Conservation (phyloP, 495 filamentous ascomycete genomes). For the Cenococcum geophilum region DNA sequence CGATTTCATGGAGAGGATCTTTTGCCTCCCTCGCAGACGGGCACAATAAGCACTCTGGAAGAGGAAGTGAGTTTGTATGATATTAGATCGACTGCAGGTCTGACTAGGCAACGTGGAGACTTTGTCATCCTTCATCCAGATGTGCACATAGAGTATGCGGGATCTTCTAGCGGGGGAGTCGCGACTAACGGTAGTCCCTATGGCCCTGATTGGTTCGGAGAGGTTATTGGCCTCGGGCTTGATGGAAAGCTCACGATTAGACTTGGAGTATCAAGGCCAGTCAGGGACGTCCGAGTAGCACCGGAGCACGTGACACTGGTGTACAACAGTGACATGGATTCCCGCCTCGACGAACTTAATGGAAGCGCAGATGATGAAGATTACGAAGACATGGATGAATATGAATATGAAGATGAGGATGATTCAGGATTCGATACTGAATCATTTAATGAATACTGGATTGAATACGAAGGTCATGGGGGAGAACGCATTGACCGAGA, state of each 20-base stretch:
- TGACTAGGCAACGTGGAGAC: constrained; percentile 45
- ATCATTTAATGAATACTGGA: constrained; percentile 25
- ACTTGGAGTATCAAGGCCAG: constrained; percentile 44
- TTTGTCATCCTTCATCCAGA: constrained; percentile 47
- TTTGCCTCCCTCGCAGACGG: constrained; percentile 31
- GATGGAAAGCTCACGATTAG: constrained; percentile 52
- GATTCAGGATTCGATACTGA: constrained; percentile 27
- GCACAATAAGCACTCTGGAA: constrained; percentile 38
- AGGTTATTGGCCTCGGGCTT: constrained; percentile 49
- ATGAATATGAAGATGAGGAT: constrained; percentile 28
- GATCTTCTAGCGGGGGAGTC: background rate
- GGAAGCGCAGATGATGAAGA: constrained; percentile 29
- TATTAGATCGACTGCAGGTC: constrained; percentile 41
- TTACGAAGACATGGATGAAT: constrained; percentile 25
- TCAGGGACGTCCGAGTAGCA: constrained; percentile 45
- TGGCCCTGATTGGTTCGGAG: constrained; percentile 47
- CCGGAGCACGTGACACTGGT: constrained; percentile 43
- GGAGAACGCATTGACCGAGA: constrained; percentile 25
- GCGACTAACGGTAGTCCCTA: too few species aligned
- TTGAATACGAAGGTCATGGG: constrained; percentile 29
- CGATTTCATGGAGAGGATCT: constrained; percentile 34
- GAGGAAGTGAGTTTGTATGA: constrained; percentile 57
- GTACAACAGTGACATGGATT: constrained; percentile 29
- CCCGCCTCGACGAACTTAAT: constrained; percentile 33
- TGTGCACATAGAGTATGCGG: background rate